Base-by-base conservation (phyloP, 495 filamentous ascomycete species). In the Talaromyces trachyspermus region DNA sequence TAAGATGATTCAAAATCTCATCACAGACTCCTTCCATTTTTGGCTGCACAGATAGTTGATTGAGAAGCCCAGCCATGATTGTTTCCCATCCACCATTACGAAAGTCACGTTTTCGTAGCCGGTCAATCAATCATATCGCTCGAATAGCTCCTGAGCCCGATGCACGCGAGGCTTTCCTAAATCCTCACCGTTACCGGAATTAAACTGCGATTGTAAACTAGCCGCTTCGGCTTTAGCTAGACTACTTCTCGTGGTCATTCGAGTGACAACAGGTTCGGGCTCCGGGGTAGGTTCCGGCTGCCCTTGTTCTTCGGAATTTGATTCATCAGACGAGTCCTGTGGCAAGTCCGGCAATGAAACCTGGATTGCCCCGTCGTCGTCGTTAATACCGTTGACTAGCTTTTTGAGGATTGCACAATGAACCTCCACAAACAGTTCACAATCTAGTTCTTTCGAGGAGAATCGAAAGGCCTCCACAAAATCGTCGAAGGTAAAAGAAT, bases 401-500 rank as follows among this genome's bases (percentile, higher is more conserved):
- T 86, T 80, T 58, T 95, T 95, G 37, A 98, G 67, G 2, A 95
- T 78, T 0, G 94, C 81, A 60, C 92, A 98, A 61, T 97, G 90
- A 0, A 91, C 78, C 59, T 98, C 92, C 20, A 84, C 81, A 54
- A 95, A 86, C 0, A 98, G 72, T 59, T 96, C 83, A 44, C 94
- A 95, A 19, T 88, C 83, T 2, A 81, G 70, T 23, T 89, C 86
- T 8, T 85, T 78, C 0, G 81, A 87, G 0, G 81, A 76, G 46
- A 92, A 84, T 40, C 82, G 75, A 73, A 98, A 80, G 4, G 91
- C 85, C 56, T 96, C 87, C 15, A 95, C 65, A 56, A 87, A 97
- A 65, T 98, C 94, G 58, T 98, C 92, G 55, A 98, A 91, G 0
- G 91, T 97, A 57, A 97, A 98, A 0, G 91, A 96, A 60, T 98